Evolutionary conservation across 805 yeast genomes (phyloP).

Genomic region (Metschnikowia baotianmanensis): DNA sequence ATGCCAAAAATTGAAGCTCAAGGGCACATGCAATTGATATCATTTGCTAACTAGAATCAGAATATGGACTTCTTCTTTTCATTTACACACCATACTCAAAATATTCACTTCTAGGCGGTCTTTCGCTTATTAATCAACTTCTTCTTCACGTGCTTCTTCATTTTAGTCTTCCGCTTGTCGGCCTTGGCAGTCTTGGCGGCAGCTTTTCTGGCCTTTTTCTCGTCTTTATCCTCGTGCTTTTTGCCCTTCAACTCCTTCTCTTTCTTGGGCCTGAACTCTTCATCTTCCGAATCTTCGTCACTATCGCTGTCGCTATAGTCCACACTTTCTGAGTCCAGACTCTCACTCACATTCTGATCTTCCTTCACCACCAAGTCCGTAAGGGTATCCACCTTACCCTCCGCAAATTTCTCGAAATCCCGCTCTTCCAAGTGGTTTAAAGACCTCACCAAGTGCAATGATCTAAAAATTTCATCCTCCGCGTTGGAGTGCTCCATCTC

Average conservation of each 20-base stretch:
- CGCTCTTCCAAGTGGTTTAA: conserved; percentile 85
- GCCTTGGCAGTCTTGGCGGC: conserved; percentile 73
- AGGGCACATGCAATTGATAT: too few relatives aligned
- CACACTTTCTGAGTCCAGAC: conserved; percentile 28
- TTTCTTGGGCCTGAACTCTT: conserved; percentile 19
- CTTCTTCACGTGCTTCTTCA: conserved; percentile 82
- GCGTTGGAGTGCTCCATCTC: conserved; percentile 53
- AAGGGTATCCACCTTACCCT: conserved; percentile 79
- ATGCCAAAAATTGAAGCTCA: too few relatives aligned
- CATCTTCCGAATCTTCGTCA: conserved; percentile 29
- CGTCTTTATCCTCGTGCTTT: conserved; percentile 74
- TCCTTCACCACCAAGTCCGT: conserved; percentile 51
- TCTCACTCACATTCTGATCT: neutral
- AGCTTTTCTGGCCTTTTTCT: conserved; percentile 70
- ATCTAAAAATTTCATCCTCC: conserved; percentile 83
- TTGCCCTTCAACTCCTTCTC: conserved; percentile 58
- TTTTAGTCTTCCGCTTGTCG: conserved; percentile 76
- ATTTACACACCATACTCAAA: too few relatives aligned
- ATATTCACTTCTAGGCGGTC: conserved; percentile 10
- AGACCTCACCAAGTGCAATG: conserved; percentile 72
- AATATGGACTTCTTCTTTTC: neutral
- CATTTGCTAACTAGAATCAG: too few relatives aligned
- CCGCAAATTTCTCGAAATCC: conserved; percentile 74
- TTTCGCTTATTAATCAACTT: conserved; percentile 55
- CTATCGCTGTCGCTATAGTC: conserved; percentile 21